Evolutionary conservation across 495 filamentous ascomycete genomes (phyloP).

Genomic region (Penicilliopsis zonata): DNA sequence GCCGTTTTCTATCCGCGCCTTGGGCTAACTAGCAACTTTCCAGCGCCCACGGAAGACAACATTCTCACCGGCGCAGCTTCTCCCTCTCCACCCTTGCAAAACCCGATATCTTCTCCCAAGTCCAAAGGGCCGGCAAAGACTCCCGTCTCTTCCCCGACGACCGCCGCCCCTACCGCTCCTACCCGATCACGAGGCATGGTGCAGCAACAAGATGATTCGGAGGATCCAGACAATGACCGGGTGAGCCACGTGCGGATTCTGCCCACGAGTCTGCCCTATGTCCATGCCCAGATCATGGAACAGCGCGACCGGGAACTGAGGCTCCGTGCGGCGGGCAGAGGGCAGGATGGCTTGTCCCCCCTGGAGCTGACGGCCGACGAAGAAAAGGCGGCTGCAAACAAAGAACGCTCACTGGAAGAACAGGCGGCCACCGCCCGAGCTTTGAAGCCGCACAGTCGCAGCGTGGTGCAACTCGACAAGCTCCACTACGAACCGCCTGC

Average conservation of each 20-base stretch:
- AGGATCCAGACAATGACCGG: slow-evolving; percentile 19
- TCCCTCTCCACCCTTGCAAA: slow-evolving; percentile 10
- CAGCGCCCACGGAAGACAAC: slow-evolving; percentile 32
- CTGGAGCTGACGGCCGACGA: slow-evolving; percentile 27
- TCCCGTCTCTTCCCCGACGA: slow-evolving; percentile 10
- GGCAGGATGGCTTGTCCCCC: slow-evolving; percentile 15
- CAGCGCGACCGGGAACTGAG: slow-evolving; percentile 40
- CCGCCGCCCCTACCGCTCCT: slow-evolving; percentile 15
- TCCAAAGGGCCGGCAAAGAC: background rate
- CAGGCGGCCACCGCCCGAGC: slow-evolving; percentile 63
- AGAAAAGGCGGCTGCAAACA: slow-evolving; percentile 25
- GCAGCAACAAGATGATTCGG: slow-evolving; percentile 14
- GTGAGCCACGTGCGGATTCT: slow-evolving; percentile 80
- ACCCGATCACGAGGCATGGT: slow-evolving; percentile 16
- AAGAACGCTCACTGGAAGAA: slow-evolving; percentile 51
- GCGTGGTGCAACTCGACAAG: slow-evolving; percentile 37
- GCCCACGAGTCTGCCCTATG: slow-evolving; percentile 78
- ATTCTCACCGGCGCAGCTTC: slow-evolving; percentile 17
- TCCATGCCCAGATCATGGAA: slow-evolving; percentile 83
- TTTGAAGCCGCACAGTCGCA: slow-evolving; percentile 70
- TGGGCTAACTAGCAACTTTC: slow-evolving; percentile 9
- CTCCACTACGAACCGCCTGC: slow-evolving; percentile 55
- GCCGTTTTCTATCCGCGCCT: background rate
- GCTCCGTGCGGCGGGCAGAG: slow-evolving; percentile 15
- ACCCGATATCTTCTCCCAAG: slow-evolving; percentile 3